Evolutionary conservation across 306 rosid genomes (phyloP), one percentile per base, ranked within the genome.

Genomic region (Quercus ilex): DNA sequence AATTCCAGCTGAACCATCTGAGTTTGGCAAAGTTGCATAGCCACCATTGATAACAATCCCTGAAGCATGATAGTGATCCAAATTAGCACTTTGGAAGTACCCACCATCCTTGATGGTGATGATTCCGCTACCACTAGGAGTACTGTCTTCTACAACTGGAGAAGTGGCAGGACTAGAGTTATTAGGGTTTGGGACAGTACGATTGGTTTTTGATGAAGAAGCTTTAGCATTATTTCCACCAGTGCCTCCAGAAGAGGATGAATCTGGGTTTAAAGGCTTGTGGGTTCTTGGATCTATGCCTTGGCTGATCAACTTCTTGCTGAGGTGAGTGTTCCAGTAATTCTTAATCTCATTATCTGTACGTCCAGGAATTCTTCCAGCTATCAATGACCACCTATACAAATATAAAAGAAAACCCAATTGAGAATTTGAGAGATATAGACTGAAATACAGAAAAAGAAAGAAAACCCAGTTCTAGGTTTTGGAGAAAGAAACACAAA

Each of bases 241-340:
- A 13, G 12, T 4, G 23, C 53, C 53, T 11, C 53, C 6, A 18
- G 12, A 6, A 31, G 55, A 53, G 52, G 76, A 69, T 2, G 65
- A 71, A 2, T 76, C 78, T 18, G 82, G 80, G 51, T 64, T 74
- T 9, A 93, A 79, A 25, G 98, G 98, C 83, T 91, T 93, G 81
- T 93, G 98, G 15, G 98, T 93, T 76, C 98, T 84, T 0, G 98
- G 98, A 86, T 93, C 98, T 70, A 93, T 93, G 58, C 98, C 98
- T 83, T 93, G 97, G 56, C 84, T 85, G n/a, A 93, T 91, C 20
- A 93, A 89, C 86, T 93, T 93, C 86, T 93, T 93, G 76, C 98
- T 93, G 1, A 93, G 92, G 87, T 93, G 98, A 18, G 97, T 93
- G 81, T 93, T 93, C 98, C 98, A 93, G 74, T 88, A 93, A 53